These are phyloP conservation scores for Coniferiporia sulphurascens DNA, from an alignment of 1,284 basidiomycete genomes.

Conservation along the genomic window DNA sequence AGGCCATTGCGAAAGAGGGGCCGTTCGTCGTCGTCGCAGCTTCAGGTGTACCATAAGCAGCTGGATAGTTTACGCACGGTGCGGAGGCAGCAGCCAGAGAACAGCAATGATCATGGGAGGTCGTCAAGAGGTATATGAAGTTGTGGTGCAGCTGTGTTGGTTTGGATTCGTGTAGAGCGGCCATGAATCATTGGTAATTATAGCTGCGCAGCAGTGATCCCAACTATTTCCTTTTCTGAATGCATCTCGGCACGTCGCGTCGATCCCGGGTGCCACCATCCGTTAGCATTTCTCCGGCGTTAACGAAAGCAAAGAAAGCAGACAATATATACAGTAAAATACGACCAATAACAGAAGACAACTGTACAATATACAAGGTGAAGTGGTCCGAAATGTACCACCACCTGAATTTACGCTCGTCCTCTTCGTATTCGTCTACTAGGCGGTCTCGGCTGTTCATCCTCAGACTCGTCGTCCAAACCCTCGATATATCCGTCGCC, in stretches of 20 bases:
- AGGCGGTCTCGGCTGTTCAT: slow-evolving; percentile 4
- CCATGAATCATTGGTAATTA: too few relatives aligned
- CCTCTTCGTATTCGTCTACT: neutral
- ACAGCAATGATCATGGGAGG: neutral
- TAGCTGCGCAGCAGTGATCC: too few relatives aligned
- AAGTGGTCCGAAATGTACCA: neutral
- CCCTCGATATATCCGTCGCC: slow-evolving; percentile 58
- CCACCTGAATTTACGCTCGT: neutral
- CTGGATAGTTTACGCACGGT: neutral
- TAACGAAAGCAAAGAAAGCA: too few relatives aligned
- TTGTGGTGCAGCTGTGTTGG: too few relatives aligned
- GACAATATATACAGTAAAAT: neutral
- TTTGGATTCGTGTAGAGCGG: too few relatives aligned
- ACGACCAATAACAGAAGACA: neutral
- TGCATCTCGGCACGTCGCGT: too few relatives aligned
- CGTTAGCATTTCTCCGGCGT: too few relatives aligned
- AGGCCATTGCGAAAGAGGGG: slow-evolving; percentile 1
- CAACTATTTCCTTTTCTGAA: too few relatives aligned
- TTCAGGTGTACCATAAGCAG: neutral
- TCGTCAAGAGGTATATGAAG: neutral
- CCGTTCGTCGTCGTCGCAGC: neutral
- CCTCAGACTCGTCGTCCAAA: slow-evolving; percentile 27
- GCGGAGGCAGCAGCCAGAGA: neutral
- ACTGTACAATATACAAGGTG: neutral
- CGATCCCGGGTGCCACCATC: too few relatives aligned